Percentiles rank a stretch among this genome's conserved stretches.
phyloP scores from a whole-genome alignment of 257 asterid species.

The Salvia hispanica region DNA sequence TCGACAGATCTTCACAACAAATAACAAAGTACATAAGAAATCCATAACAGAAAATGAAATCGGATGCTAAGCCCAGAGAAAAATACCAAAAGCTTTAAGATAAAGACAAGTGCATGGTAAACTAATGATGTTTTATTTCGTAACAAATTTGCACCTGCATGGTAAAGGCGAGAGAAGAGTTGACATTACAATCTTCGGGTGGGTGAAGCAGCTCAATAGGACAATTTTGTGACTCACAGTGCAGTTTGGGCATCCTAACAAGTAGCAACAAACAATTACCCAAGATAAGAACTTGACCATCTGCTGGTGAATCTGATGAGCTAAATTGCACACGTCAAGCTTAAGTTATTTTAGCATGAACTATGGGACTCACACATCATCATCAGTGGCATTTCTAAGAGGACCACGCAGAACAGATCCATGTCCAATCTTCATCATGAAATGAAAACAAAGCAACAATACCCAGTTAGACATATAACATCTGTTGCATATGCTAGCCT shows the following conservation, averaged over 20 bases:
- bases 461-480: constrained; percentile 23
- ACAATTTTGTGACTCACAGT: constrained; percentile 67
- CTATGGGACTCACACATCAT: constrained; percentile 65
- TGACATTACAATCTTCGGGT: constrained; percentile 98
- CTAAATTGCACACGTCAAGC: constrained; percentile 57
- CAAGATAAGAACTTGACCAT: constrained; percentile 9
- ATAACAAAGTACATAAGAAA: constrained; percentile 1
- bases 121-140: constrained; percentile 5
- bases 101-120: constrained; percentile 5
- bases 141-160: constrained; percentile 69
- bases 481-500: constrained; percentile 4
- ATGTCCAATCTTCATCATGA: constrained; percentile 75
- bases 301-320: constrained; percentile 17
- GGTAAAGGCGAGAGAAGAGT: constrained; percentile 92
- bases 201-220: constrained; percentile 90
- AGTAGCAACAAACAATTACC: constrained; percentile 33
- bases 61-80: constrained; percentile 17
- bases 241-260: constrained; percentile 71
- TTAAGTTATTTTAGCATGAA: constrained; percentile 17
- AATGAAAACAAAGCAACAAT: constrained; percentile 28
- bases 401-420: constrained; percentile 93
- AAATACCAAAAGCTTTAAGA: constrained; percentile 15
- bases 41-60: constrained; percentile 13
- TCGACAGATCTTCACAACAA: constrained; percentile 74
- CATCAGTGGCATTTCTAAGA: constrained; percentile 61